Evolutionary conservation across 345 rosid species (phyloP).

Genomic region (Microthlaspi erraticum): DNA sequence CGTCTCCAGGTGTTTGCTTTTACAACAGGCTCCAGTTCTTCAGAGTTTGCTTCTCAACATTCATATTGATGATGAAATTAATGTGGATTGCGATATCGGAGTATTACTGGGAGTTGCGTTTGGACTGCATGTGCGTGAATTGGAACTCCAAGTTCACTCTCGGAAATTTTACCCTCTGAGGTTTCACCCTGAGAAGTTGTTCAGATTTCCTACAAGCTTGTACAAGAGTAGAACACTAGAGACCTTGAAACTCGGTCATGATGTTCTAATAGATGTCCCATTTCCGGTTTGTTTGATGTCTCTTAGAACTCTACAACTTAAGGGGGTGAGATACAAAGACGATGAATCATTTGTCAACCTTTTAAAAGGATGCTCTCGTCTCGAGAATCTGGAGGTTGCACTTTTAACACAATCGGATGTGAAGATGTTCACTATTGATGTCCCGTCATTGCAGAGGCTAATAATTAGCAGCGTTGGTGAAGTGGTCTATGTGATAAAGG

Average conservation of each 20-base stretch:
- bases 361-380: background rate
- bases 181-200: background rate
- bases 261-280: background rate
- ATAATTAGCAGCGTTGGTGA: background rate
- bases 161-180: too few species aligned
- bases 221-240: background rate
- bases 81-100: background rate
- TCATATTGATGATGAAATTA: background rate
- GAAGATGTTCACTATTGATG: background rate
- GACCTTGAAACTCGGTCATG: background rate
- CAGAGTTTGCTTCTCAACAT: background rate
- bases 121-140: background rate
- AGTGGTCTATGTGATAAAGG: background rate
- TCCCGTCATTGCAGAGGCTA: conserved; percentile 9
- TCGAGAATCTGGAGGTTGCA: background rate
- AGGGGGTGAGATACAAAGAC: too few species aligned
- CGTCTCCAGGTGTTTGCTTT: background rate
- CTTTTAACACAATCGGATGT: too few species aligned
- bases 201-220: background rate
- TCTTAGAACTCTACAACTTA: background rate
- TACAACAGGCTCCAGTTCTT: background rate
- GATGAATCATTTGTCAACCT: too few species aligned
- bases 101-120: background rate
- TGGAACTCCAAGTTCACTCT: background rate
- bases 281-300: background rate